Evolutionary conservation across 257 asterid genomes (phyloP).

Genomic region (Nicotiana attenuata): DNA sequence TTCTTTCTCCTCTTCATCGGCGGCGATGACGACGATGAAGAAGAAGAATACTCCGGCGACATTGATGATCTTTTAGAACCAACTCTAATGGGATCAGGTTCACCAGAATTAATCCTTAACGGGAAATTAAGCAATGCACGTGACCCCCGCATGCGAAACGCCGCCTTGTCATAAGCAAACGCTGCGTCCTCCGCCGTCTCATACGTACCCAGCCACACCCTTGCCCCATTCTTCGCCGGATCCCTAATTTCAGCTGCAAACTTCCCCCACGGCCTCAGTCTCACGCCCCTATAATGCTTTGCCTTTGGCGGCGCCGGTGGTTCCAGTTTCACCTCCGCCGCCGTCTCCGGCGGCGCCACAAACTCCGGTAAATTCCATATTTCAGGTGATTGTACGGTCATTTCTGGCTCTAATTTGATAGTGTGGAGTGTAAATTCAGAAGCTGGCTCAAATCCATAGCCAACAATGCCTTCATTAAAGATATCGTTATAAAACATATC

Average conservation of each 20-base stretch:
- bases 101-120: constrained; percentile 32
- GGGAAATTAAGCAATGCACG: constrained; percentile 48
- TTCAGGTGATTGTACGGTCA: not conserved
- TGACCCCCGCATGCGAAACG: constrained; percentile 41
- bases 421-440: not conserved
- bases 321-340: not conserved
- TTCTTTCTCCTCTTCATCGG: constrained; percentile 23
- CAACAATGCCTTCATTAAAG: not conserved
- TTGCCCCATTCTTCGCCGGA: constrained; percentile 38
- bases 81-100: constrained; percentile 38
- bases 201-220: constrained; percentile 42
- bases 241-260: constrained; percentile 46
- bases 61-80: constrained; percentile 16
- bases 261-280: constrained; percentile 45
- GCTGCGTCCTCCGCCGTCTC: constrained; percentile 50
- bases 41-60: constrained; percentile 6
- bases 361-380: not conserved
- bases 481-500: not conserved
- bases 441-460: not conserved
- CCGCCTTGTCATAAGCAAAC: constrained; percentile 40
- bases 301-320: constrained; percentile 3
- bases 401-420: constrained; percentile 19
- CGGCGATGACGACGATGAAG: constrained; percentile 3
- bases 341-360: not conserved
- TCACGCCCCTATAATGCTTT: constrained; percentile 37